These are phyloP conservation scores for Singerocomus rubriflavus DNA, from an alignment of 1,284 basidiomycete species.

Conservation along the genomic window DNA sequence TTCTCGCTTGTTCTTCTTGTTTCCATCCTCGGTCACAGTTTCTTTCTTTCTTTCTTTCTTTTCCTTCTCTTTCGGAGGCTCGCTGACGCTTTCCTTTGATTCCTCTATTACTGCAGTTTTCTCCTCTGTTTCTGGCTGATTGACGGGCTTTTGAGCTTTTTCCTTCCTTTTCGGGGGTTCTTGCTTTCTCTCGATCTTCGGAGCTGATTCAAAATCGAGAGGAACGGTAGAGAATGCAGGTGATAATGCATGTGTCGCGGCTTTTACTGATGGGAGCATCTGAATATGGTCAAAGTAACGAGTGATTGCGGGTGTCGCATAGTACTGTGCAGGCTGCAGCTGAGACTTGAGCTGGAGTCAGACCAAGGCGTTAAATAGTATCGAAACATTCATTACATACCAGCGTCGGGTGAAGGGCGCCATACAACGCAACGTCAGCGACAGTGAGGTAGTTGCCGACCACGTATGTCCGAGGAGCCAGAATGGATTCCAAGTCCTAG, in stretches of 20 bases:
- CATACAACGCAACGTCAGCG: constrained; percentile 85
- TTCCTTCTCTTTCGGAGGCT: constrained; percentile 40
- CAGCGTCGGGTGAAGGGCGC: constrained; percentile 72
- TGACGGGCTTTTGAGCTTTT: constrained; percentile 56
- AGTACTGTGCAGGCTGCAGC: constrained; percentile 64
- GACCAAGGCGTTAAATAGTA: constrained; percentile 1
- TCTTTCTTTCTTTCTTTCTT: constrained; percentile 50
- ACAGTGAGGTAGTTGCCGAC: constrained; percentile 80
- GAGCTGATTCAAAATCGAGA: constrained; percentile 76
- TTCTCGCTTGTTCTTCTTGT: constrained; percentile 45
- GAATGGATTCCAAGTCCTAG: constrained; percentile 71
- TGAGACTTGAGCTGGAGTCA: constrained; percentile 49
- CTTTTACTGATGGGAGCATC: constrained; percentile 57
- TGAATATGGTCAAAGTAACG: constrained; percentile 96
- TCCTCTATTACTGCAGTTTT: constrained; percentile 27
- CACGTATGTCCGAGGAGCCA: constrained; percentile 78
- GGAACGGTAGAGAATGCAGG: constrained; percentile 60
- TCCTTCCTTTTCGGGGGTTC: constrained; percentile 81
- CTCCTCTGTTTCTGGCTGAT: constrained; percentile 29
- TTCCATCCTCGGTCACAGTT: constrained; percentile 38
- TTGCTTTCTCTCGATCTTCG: constrained; percentile 67
- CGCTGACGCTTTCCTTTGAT: constrained; percentile 31
- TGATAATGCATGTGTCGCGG: constrained; percentile 48
- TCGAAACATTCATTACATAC: constrained; percentile 46
- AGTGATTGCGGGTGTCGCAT: constrained; percentile 74